Evolutionary conservation across 805 yeast genomes (phyloP).

Genomic region (Candida maris): DNA sequence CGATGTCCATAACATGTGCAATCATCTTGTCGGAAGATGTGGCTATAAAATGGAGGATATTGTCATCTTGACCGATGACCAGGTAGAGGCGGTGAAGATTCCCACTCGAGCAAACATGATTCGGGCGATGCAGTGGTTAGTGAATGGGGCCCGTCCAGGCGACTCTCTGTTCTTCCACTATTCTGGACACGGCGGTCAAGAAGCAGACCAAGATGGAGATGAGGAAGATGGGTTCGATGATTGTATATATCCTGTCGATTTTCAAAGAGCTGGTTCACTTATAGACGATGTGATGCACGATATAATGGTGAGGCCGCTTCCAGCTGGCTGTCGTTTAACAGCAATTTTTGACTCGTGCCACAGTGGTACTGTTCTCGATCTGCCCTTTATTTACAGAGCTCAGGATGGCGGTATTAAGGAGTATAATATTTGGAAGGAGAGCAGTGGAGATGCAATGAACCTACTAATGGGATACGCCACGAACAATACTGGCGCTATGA

Average conservation of each 20-base stretch:
- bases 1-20: conserved; percentile 57
- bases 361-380: conserved; percentile 77
- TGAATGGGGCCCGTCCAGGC: conserved; percentile 65
- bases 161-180: conserved; percentile 80
- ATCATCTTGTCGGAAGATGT: conserved; percentile 31
- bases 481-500: conserved; percentile 48
- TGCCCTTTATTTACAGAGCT: conserved; percentile 70
- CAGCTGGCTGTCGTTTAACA: conserved; percentile 71
- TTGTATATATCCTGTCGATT: conserved; percentile 40
- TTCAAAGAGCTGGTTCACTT: conserved; percentile 60
- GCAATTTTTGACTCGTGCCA: conserved; percentile 85
- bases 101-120: conserved; percentile 72
- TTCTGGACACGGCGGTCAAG: conserved; percentile 85
- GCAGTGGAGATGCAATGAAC: conserved; percentile 61
- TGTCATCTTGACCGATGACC: conserved; percentile 59
- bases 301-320: conserved; percentile 64
- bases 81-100: conserved; percentile 38
- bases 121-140: conserved; percentile 81
- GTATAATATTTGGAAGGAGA: conserved; percentile 72
- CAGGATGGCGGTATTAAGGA: conserved; percentile 82
- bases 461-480: conserved; percentile 57
- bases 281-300: conserved; percentile 74
- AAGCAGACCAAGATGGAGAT: conserved; percentile 48
- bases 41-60: conserved; percentile 55
- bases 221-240: conserved; percentile 36